A percentile compares a stretch with the other conserved stretches of the same genome.
Evolutionary conservation across 2,329 filamentous ascomycete genomes (phyloP).

Genomic region (Alternaria sp.): DNA sequence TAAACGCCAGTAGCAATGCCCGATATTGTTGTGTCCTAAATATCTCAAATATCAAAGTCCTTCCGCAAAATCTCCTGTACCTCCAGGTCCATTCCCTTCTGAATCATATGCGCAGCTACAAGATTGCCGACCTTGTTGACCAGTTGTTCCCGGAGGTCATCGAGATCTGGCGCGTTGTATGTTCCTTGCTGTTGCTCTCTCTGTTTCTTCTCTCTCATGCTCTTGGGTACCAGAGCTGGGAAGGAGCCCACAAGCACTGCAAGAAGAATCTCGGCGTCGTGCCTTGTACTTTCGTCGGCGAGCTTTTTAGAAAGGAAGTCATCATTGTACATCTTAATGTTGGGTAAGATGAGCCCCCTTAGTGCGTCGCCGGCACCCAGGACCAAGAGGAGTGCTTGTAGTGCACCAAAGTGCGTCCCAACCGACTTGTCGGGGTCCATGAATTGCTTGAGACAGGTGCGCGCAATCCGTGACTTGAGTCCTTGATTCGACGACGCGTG

Average conservation of each 20-base stretch:
- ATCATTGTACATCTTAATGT: constrained; percentile 68
- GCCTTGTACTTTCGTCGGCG: constrained; percentile 61
- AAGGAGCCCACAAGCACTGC: constrained; percentile 65
- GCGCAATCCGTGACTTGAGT: constrained; percentile 84
- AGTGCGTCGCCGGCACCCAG: constrained; percentile 72
- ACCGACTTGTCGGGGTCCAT: constrained; percentile 85
- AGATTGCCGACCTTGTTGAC: constrained; percentile 56
- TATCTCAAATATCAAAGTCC: constrained; percentile 13
- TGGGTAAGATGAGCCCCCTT: constrained; percentile 71
- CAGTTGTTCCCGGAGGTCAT: constrained; percentile 52
- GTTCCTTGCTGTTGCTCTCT: constrained; percentile 33
- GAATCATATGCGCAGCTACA: constrained; percentile 27
- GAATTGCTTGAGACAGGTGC: constrained; percentile 93
- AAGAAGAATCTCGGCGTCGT: constrained; percentile 69
- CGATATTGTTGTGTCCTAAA: neutral
- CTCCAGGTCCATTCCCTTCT: constrained; percentile 45
- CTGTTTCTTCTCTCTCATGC: constrained; percentile 46
- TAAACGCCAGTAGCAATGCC: constrained; percentile 7
- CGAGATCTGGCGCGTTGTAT: constrained; percentile 54
- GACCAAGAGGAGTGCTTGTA: constrained; percentile 79
- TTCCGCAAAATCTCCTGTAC: constrained; percentile 13
- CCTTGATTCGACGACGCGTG: constrained; percentile 83
- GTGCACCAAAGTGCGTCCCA: constrained; percentile 86
- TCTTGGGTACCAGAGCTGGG: constrained; percentile 52
- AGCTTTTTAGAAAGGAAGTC: constrained; percentile 64